Percentiles rank a stretch among this genome's conserved stretches.
Evolutionary conservation across 768 basidiomycete genomes (phyloP).

Genomic region (Termitomyces sp.): DNA sequence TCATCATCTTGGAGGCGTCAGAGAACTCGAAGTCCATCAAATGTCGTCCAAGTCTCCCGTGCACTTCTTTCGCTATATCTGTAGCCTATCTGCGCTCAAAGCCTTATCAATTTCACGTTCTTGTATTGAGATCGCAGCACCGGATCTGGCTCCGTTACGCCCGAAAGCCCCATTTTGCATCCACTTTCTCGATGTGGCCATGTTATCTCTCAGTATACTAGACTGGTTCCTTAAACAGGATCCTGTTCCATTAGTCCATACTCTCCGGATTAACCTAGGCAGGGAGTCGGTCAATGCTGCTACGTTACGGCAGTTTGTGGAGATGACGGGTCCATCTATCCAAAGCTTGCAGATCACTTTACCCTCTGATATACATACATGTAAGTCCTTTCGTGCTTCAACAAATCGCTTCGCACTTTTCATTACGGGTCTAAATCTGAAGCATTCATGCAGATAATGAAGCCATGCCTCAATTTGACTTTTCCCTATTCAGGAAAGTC

Average conservation of each 20-base stretch:
- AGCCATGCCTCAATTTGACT: conserved; percentile 14
- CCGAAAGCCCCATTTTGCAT: conserved; percentile 15
- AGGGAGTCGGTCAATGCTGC: background rate
- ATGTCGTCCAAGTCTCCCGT: conserved; percentile 18
- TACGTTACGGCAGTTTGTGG: conserved; percentile 15
- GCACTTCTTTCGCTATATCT: conserved; percentile 22
- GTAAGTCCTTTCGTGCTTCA: conserved; percentile 14
- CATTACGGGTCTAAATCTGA: background rate
- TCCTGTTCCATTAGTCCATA: conserved; percentile 17
- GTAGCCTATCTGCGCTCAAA: conserved; percentile 22
- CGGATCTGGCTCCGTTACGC: conserved; percentile 11
- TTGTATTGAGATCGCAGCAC: conserved; percentile 12
- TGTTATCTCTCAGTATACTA: conserved; percentile 15
- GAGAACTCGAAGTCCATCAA: conserved; percentile 20
- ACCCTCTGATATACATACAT: conserved; percentile 15
- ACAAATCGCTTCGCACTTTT: background rate
- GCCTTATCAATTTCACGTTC: conserved; percentile 23
- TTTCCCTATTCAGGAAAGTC: conserved; percentile 17
- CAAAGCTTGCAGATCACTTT: conserved; percentile 20
- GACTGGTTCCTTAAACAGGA: conserved; percentile 23
- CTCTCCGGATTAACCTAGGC: conserved; percentile 21
- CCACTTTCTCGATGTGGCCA: conserved; percentile 17
- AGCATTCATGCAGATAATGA: conserved; percentile 13
- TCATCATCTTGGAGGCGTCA: conserved; percentile 21
- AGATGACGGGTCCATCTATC: conserved; percentile 17